Evolutionary conservation across 2,329 filamentous ascomycete species (phyloP).

Genomic region (Penicillium sclerotigenum): DNA sequence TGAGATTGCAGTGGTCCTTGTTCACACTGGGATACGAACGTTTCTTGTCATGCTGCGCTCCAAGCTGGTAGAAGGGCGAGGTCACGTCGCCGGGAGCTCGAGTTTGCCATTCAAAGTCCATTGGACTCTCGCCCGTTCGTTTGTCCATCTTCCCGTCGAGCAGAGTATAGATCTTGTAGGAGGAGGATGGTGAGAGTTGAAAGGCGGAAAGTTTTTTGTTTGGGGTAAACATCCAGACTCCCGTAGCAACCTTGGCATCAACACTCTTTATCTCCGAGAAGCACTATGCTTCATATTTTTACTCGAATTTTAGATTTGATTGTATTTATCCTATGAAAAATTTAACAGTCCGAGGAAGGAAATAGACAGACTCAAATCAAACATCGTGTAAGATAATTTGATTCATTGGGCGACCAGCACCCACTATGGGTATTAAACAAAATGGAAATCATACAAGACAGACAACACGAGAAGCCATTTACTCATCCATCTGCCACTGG

Average conservation of each 20-base stretch:
- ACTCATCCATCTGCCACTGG: constrained; percentile 95
- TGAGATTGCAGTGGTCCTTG: background rate
- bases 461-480: constrained; percentile 20
- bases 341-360: background rate
- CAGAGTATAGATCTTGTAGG: constrained; percentile 6
- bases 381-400: background rate
- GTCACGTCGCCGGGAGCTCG: constrained; percentile 44
- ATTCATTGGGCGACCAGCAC: constrained; percentile 14
- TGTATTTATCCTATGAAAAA: background rate
- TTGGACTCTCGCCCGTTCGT: constrained; percentile 46
- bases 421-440: constrained; percentile 4
- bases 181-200: constrained; percentile 3
- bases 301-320: background rate
- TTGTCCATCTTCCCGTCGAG: constrained; percentile 33
- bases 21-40: constrained; percentile 33
- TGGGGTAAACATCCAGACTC: constrained; percentile 23
- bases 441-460: background rate
- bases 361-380: background rate
- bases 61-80: constrained; percentile 50
- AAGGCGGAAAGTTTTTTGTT: constrained; percentile 21
- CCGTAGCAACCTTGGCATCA: constrained; percentile 15
- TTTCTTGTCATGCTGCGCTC: constrained; percentile 45
- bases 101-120: constrained; percentile 52
- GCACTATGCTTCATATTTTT: background rate
- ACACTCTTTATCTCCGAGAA: constrained; percentile 5